Evolutionary conservation across 2,329 filamentous ascomycete genomes (phyloP), one percentile per base, ranked within the genome.

Genomic region (Colletotrichum tanaceti): DNA sequence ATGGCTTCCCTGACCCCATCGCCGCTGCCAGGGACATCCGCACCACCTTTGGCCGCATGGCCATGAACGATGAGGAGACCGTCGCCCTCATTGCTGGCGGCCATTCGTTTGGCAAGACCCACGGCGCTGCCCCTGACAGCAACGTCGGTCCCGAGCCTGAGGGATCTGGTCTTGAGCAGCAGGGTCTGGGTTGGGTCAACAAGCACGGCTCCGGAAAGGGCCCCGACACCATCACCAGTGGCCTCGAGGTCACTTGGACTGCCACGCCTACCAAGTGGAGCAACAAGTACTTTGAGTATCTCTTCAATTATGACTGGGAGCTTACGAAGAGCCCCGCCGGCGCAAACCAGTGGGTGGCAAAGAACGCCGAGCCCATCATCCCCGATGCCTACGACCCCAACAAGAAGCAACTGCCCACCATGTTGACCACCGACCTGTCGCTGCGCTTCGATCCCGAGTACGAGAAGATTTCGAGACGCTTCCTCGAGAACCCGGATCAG

Each of bases 1-100:
- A 93, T 73, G 91, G 89, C 68, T 86, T 86, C 63, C 90, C 91
- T 3, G 91, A 93, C 75, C 89, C 91, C n/a, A 78, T 90, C 47
- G 89, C 89, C 18, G 85, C 91, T 1, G 92, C 88, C 44, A 80
- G 85, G 63, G 92, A 94, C 74, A 94, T 94, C 76, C 90, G 91
- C 71, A 85, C 83, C 67, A 93, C 91, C 24, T 94, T 94, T 73
- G 85, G 84, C 71, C 91, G 91, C 77, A 94, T 94, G 91, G 91
- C 89, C 70, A 94, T 94, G 92, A 89, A 92, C 76, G 90, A 93
- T 76, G 89, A 93, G 79, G 92, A 94, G 84, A 94, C 92, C 0
- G 91, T 92, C 62, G 91, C 92, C 18, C 82, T 94, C 55, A 94
- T 94, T 76, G 90, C 90, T 47, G 92, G 92, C 75, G 92, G 92